Evolutionary conservation across 768 basidiomycete species (phyloP).

Genomic region (Tulasnella sp.): DNA sequence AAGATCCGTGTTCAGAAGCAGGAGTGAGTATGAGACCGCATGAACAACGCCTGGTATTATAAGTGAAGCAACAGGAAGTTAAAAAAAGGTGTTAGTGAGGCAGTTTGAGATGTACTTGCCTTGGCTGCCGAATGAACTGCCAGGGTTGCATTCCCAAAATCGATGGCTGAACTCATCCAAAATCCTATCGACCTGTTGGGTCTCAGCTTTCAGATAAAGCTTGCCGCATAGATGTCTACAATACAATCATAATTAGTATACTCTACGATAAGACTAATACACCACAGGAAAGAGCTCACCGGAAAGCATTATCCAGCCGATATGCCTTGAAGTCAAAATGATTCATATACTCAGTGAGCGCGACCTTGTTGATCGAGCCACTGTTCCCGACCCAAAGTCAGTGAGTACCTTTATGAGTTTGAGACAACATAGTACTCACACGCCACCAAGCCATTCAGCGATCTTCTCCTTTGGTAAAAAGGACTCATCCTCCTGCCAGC

Average conservation of each 20-base stretch:
- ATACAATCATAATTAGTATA: neutral
- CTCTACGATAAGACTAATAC: neutral
- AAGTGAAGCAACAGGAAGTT: neutral
- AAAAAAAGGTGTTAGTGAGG: constrained; percentile 7
- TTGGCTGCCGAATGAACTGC: constrained; percentile 67
- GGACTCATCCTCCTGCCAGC: constrained; percentile 77
- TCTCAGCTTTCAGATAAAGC: constrained; percentile 88
- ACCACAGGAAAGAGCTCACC: constrained; percentile 49
- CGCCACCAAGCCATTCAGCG: constrained; percentile 90
- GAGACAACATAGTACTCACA: constrained; percentile 46
- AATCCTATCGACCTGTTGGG: constrained; percentile 96
- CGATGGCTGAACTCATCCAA: constrained; percentile 82
- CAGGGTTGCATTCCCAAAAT: constrained; percentile 87
- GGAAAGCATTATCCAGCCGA: constrained; percentile 80
- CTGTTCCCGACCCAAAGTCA: constrained; percentile 33
- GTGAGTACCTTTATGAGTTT: neutral
- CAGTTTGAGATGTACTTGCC: constrained; percentile 46
- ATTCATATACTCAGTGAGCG: constrained; percentile 72
- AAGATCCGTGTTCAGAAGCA: constrained; percentile 93
- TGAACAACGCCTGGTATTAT: constrained; percentile 71
- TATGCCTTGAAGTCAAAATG: constrained; percentile 79
- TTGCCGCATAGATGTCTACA: constrained; percentile 78
- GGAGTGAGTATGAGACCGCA: constrained; percentile 81
- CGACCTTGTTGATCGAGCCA: constrained; percentile 60
- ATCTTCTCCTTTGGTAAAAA: constrained; percentile 85